phyloP scores from a whole-genome alignment of 176 grass and related monocot genomes.

The Avena atlantica region DNA sequence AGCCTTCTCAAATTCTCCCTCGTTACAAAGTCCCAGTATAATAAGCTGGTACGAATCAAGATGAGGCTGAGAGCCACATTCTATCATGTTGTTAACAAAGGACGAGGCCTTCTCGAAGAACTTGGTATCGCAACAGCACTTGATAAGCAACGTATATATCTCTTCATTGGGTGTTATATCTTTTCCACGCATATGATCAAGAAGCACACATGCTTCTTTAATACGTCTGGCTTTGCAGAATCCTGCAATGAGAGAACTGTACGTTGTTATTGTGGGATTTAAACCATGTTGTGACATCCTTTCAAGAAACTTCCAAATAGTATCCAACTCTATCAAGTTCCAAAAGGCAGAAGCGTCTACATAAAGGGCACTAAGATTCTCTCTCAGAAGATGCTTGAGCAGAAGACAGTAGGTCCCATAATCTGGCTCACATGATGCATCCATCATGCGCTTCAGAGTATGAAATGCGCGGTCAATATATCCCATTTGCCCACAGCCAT shows the following conservation, averaged over 20 bases:
- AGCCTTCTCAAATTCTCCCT: constrained; percentile 67
- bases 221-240: constrained; percentile 73
- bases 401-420: constrained; percentile 72
- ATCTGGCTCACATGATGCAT: constrained; percentile 72
- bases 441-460: constrained; percentile 78
- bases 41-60: constrained; percentile 71
- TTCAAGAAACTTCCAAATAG: constrained; percentile 63
- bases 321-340: constrained; percentile 63
- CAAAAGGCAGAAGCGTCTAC: constrained; percentile 61
- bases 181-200: constrained; percentile 69
- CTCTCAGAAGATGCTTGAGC: constrained; percentile 71
- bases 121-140: constrained; percentile 73
- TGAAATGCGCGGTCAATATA: constrained; percentile 67
- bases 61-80: constrained; percentile 66
- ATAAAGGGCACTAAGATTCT: constrained; percentile 42
- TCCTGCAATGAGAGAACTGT: constrained; percentile 62
- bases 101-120: constrained; percentile 59
- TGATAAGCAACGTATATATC: constrained; percentile 72
- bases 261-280: constrained; percentile 57
- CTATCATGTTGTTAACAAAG: constrained; percentile 62
- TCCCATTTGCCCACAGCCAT: constrained; percentile 70
- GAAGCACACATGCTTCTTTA: constrained; percentile 66
- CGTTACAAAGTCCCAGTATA: constrained; percentile 66
- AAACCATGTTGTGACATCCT: constrained; percentile 69
- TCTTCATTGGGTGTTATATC: constrained; percentile 69